Conservation (phyloP, 805 yeast genomes). For the Candida insectorum region DNA sequence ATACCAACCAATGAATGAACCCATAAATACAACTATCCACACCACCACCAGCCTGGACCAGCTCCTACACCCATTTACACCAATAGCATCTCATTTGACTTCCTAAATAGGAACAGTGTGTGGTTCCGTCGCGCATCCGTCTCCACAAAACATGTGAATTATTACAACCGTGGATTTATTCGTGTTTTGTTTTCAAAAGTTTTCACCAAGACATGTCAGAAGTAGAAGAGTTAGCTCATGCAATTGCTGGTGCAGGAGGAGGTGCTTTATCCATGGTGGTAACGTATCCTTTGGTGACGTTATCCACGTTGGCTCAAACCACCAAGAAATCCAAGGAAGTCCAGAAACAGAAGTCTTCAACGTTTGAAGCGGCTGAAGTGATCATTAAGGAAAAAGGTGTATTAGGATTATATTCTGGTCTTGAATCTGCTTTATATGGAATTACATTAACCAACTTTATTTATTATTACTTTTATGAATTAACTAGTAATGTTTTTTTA, state of each 20-base stretch:
- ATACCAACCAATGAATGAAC: too few species aligned
- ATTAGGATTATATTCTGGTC: constrained; percentile 73
- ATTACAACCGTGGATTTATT: constrained; percentile 2
- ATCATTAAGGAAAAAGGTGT: constrained; percentile 60
- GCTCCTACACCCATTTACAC: too few species aligned
- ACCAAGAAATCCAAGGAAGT: constrained; percentile 8
- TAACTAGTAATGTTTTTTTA: constrained; percentile 49
- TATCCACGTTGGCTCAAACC: constrained; percentile 89
- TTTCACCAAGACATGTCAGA: constrained; percentile 4
- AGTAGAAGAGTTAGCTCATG: constrained; percentile 62
- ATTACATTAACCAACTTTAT: constrained; percentile 82
- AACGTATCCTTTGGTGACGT: constrained; percentile 85
- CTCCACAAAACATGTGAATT: constrained; percentile 8
- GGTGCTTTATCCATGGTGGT: constrained; percentile 85
- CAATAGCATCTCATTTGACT: too few species aligned
- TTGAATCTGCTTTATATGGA: constrained; percentile 85
- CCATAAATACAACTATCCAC: too few species aligned
- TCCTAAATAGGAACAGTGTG: not conserved
- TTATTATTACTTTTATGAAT: constrained; percentile 88
- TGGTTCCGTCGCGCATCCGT: constrained; percentile 1
- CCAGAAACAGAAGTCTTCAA: constrained; percentile 9
- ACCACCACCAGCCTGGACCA: too few species aligned
- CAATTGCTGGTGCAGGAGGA: constrained; percentile 92
- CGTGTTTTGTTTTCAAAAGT: too few species aligned
- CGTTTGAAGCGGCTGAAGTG: constrained; percentile 28